phyloP scores from a whole-genome alignment of 345 rosid genomes.

The Dipteronia dyeriana region DNA sequence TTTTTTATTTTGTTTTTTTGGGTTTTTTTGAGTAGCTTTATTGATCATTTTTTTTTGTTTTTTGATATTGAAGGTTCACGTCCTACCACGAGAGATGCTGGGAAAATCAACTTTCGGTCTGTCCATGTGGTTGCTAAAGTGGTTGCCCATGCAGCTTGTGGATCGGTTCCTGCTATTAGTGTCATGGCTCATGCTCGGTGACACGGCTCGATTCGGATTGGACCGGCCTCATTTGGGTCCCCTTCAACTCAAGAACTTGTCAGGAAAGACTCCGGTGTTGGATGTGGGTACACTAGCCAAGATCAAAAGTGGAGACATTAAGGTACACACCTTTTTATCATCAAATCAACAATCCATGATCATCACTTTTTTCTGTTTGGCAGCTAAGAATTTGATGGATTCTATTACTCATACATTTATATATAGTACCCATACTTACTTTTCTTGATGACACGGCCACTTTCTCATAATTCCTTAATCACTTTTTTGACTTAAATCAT shows the following conservation, averaged over 20 bases:
- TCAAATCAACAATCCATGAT: conserved; percentile 9
- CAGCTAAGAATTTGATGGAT: conserved; percentile 36
- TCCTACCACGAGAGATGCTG: conserved; percentile 92
- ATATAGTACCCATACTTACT: conserved; percentile 10
- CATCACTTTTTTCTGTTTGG: conserved; percentile 18
- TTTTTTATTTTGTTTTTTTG: conserved; percentile 16
- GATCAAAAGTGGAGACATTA: conserved; percentile 81
- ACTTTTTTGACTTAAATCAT: neutral
- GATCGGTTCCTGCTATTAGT: conserved; percentile 67
- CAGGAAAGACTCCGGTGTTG: conserved; percentile 89
- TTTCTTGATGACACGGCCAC: conserved; percentile 6
- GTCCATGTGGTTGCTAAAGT: conserved; percentile 89
- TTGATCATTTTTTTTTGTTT: neutral
- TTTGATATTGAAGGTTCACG: conserved; percentile 80
- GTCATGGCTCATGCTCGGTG: conserved; percentile 73
- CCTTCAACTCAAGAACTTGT: conserved; percentile 61
- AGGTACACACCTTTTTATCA: conserved; percentile 43
- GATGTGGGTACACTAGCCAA: conserved; percentile 90
- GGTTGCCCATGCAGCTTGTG: conserved; percentile 80
- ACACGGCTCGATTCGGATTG: conserved; percentile 67
- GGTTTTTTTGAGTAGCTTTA: neutral
- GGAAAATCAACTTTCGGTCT: conserved; percentile 92
- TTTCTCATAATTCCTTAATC: conserved; percentile 10
- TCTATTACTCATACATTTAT: conserved; percentile 6
- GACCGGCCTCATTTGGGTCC: conserved; percentile 89